Base-by-base conservation (phyloP, 306 rosid genomes). In the Acmispon strigosus region DNA sequence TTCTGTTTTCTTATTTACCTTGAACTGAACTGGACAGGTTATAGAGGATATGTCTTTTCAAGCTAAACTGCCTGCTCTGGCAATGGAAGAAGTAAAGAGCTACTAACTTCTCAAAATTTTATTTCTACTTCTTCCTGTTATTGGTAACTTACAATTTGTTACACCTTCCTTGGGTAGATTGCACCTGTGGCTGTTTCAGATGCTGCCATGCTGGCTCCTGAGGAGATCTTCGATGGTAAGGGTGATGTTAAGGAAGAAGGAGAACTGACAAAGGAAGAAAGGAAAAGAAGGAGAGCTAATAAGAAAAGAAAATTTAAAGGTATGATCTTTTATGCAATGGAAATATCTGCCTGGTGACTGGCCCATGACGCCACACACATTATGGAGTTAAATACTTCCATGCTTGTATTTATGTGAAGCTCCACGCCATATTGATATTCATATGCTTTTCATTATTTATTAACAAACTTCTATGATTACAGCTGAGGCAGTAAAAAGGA, bases 141-240 rank as follows among this genome's bases (percentile, higher is more conserved):
- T 52, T 44, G 15, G 48, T 24, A 20, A 36, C 81, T 75, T 75
- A 15, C 72, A 13, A 17, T 66, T 66, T 72, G 47, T 62, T 72
- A 51, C 80, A 68, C 78, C 74, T 75, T 81, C 69, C 20, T 10
- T 87, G 70, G 14, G 34, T 78, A 95, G 99, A 81, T 91, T 87
- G 99, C 99, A 50, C 97, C 99, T 7, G 78, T 87, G 77, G 97
- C 96, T 9, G 86, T 94, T 75, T 94, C 99, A n/a, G 99, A 89
- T 71, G 97, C 96, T 42, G 96, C 96, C 50, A 89, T 95, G 97
- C 86, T 95, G 75, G 99, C 97, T 71, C 99, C 99, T 24, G 97
- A 95, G 84, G 99, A 89, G 87, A 88, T 95, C 65, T 95, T 95
- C 60, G 43, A 86, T 6, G 99, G 99, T 36, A 95, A 91, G 85